Base-by-base conservation (phyloP, 768 basidiomycete genomes). In the Tylopilus subfusipes region DNA sequence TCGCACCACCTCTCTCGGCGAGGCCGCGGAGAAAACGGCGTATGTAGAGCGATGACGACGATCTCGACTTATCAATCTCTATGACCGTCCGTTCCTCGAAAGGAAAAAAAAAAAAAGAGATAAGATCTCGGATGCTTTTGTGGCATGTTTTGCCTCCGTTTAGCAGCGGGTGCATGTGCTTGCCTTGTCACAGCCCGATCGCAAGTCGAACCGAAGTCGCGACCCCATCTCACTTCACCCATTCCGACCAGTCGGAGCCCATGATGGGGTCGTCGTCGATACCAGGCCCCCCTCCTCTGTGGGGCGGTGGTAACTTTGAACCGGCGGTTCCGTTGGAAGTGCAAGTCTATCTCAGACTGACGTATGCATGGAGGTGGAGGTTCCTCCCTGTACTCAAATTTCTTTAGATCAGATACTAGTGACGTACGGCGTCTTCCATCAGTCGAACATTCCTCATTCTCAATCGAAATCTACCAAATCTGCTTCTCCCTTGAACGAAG, bases 401-500 rank as follows among this genome's bases (percentile, higher is more conserved):
- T 44, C 27, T 10, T 19, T 7, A 43, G 42, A 29, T 29, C 25
- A 12, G 22, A 16, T 42, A 14, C 11, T 14, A 22, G 13, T 29
- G 29, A 44, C 25, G n/a, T 44, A 44, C 43, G 29, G 43, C 27
- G 27, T 44, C 13, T 22, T 22, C 10, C 10, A 42, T 33, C 24
- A 27, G 10, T 8, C 29, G 12, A 43, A 24, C 24, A 22, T 56
- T 11, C 6, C 10, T 31, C 12, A 5, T 14, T 33, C 18, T 57
- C 46, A 66, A 42, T 66, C 67, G 21, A 58, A 54, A 48, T 59
- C 66, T 14, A 56, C 56, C 30, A 68, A 56, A 31, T 61, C 56
- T 24, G 67, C 61, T 2, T 73, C 63, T 10, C 51, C 65, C 18
- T 54, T 64, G 57, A 71, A 79, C 40, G 31, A 48, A 14, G 52